phyloP scores from a whole-genome alignment of 441 rosid species.

The Macaranga tanarius region DNA sequence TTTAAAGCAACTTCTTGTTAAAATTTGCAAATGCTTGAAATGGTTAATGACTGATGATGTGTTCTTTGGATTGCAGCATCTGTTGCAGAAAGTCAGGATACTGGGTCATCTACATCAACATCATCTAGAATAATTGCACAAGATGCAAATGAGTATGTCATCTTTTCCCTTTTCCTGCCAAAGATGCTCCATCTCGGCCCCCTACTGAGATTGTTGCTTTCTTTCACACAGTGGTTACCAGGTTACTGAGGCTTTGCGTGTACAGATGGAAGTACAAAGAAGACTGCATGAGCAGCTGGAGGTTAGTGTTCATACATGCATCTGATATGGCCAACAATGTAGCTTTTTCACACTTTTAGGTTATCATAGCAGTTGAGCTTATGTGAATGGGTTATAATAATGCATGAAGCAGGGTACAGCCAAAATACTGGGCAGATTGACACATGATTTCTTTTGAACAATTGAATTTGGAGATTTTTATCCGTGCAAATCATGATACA shows the following conservation, averaged over 20 bases:
- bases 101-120: slow-evolving; percentile 71
- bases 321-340: neutral
- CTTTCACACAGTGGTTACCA: slow-evolving; percentile 63
- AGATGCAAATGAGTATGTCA: slow-evolving; percentile 72
- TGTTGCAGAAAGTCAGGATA: slow-evolving; percentile 87
- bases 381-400: too few species aligned
- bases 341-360: neutral
- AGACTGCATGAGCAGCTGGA: slow-evolving; percentile 91
- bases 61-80: slow-evolving; percentile 47
- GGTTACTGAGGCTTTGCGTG: slow-evolving; percentile 89
- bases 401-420: neutral
- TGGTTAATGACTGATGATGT: slow-evolving; percentile 20
- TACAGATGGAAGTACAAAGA: slow-evolving; percentile 97
- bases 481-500: neutral
- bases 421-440: neutral
- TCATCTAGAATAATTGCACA: slow-evolving; percentile 65
- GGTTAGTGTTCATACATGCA: slow-evolving; percentile 43
- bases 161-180: slow-evolving; percentile 14
- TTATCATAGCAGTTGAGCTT: neutral
- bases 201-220: slow-evolving; percentile 18
- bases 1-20: neutral
- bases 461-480: neutral
- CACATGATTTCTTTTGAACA: neutral
- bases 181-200: slow-evolving; percentile 6
- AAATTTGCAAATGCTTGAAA: slow-evolving; percentile 5